phyloP scores from a whole-genome alignment of 2,329 filamentous ascomycete species.

The Diaporthe capsici region DNA sequence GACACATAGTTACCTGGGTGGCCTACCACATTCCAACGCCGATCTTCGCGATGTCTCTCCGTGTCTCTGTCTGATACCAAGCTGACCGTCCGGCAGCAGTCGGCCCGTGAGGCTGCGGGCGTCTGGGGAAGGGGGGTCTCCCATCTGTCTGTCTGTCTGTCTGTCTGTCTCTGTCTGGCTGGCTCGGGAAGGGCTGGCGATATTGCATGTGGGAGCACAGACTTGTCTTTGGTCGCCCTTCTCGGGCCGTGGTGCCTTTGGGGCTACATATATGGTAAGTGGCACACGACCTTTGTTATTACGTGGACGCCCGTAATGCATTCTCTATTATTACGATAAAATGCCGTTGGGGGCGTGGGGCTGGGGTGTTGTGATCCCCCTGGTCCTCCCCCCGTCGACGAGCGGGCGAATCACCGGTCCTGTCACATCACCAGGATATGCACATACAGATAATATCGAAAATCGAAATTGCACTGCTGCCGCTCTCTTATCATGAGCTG shows the following conservation, averaged over 20 bases:
- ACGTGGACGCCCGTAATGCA: neutral
- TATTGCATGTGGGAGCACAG: slow-evolving; percentile 32
- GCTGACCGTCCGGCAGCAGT: neutral
- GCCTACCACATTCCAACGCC: neutral
- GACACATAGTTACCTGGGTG: neutral
- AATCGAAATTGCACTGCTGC: slow-evolving; percentile 31
- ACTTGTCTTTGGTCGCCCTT: slow-evolving; percentile 18
- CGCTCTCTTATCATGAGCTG: slow-evolving; percentile 30
- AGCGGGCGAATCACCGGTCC: neutral
- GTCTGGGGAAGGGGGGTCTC: neutral
- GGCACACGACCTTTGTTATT: slow-evolving; percentile 11
- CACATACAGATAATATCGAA: slow-evolving; percentile 23
- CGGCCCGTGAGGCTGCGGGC: slow-evolving; percentile 19
- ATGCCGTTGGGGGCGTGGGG: neutral
- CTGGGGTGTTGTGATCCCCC: slow-evolving; percentile 4
- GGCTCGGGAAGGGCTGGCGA: slow-evolving; percentile 3
- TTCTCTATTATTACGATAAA: neutral
- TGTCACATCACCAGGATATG: slow-evolving; percentile 27
- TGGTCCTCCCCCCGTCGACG: neutral
- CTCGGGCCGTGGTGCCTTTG: slow-evolving; percentile 27
- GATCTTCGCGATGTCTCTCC: neutral
- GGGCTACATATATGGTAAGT: neutral
- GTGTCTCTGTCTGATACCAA: slow-evolving; percentile 21
- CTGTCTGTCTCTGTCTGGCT: slow-evolving; percentile 4
- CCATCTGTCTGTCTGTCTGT: neutral